phyloP scores from a whole-genome alignment of 2,329 filamentous ascomycete species.

The Verticillium isaacii region DNA sequence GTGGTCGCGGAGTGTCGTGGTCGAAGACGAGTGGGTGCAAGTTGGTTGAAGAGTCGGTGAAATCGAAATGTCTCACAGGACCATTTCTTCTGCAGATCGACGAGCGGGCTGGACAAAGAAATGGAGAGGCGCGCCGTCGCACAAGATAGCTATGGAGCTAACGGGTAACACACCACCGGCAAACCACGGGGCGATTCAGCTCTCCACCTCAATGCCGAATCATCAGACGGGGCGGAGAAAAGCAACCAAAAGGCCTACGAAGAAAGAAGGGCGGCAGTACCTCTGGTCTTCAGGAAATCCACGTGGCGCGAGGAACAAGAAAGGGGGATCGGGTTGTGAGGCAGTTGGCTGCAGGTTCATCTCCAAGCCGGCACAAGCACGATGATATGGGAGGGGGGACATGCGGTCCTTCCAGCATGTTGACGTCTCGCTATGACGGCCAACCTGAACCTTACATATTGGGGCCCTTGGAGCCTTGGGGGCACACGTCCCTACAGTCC shows the following conservation, averaged over 20 bases:
- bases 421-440: constrained; percentile 9
- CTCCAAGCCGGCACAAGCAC: constrained; percentile 4
- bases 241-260: background rate
- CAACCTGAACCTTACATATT: constrained; percentile 13
- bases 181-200: background rate
- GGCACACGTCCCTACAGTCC: background rate
- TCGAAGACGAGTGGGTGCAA: background rate
- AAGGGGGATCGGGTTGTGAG: background rate
- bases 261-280: background rate
- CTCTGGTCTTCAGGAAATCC: constrained; percentile 1
- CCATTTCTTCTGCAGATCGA: constrained; percentile 1
- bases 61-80: constrained; percentile 3
- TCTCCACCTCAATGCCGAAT: background rate
- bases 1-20: constrained; percentile 1
- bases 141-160: constrained; percentile 2
- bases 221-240: background rate
- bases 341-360: background rate
- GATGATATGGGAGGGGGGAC: constrained; percentile 7
- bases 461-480: constrained; percentile 1
- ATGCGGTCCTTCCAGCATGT: constrained; percentile 5
- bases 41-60: constrained; percentile 7
- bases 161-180: constrained; percentile 1
- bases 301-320: constrained; percentile 8
- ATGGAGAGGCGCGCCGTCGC: background rate
- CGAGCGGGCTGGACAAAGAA: background rate